These are phyloP conservation scores for Basidiobolus meristosporus DNA, from an alignment of 371 early-diverging fungal genomes.

Conservation along the genomic window DNA sequence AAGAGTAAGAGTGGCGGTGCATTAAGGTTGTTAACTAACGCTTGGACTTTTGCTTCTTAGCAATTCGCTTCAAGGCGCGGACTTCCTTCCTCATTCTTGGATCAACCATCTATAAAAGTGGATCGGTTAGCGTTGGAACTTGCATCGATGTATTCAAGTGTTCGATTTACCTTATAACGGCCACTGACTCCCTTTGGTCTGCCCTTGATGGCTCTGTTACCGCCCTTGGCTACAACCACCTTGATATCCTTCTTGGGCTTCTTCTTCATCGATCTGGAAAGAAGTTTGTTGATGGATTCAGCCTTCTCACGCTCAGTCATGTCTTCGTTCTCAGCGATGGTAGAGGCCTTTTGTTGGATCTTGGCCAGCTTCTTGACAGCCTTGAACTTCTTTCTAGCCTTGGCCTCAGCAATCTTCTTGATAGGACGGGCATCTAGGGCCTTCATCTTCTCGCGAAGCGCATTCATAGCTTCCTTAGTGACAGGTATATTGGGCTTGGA, in stretches of 20 bases:
- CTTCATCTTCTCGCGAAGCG: constrained; percentile 55
- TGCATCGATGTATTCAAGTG: background rate
- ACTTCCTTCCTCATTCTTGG: constrained; percentile 83
- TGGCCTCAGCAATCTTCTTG: constrained; percentile 97
- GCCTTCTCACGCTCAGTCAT: constrained; percentile 81
- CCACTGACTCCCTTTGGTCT: constrained; percentile 95
- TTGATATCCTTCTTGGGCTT: constrained; percentile 55
- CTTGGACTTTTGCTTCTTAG: constrained; percentile 28
- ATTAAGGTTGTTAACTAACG: too few species aligned
- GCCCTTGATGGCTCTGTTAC: constrained; percentile 72
- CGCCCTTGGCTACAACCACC: constrained; percentile 81
- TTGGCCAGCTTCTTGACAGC: constrained; percentile 50
- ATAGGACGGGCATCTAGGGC: constrained; percentile 90
- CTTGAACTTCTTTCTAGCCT: constrained; percentile 79
- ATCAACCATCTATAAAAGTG: constrained; percentile 69
- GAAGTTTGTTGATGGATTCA: constrained; percentile 52
- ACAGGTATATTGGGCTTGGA: constrained; percentile 76
- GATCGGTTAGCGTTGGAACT: background rate
- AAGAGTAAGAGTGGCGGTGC: too few species aligned
- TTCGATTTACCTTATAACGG: constrained; percentile 31
- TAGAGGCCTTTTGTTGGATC: constrained; percentile 74
- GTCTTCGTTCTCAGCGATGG: constrained; percentile 69
- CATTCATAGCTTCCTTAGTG: constrained; percentile 85
- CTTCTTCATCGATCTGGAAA: constrained; percentile 40
- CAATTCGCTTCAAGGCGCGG: constrained; percentile 57